Evolutionary conservation across 495 filamentous ascomycete species (phyloP).

Genomic region (Aspergillus conjunctus): DNA sequence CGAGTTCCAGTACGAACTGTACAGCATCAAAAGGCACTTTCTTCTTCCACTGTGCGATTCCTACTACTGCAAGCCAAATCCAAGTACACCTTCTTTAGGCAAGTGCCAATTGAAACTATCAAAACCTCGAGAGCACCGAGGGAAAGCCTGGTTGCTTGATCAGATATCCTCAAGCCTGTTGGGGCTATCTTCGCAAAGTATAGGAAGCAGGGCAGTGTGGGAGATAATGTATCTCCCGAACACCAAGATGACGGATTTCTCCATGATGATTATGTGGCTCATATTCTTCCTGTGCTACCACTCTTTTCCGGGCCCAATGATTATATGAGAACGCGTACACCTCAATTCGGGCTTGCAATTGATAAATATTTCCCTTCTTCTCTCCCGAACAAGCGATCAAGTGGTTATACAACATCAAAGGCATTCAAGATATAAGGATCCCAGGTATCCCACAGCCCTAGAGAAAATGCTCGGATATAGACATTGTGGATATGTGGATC

Average conservation of each 20-base stretch:
- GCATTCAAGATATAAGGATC: too few species aligned
- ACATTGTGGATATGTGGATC: too few species aligned
- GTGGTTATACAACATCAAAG: too few species aligned
- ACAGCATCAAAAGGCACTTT: too few species aligned
- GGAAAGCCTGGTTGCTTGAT: neutral
- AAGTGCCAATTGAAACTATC: too few species aligned
- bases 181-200: neutral
- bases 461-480: too few species aligned
- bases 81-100: too few species aligned
- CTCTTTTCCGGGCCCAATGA: neutral
- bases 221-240: neutral
- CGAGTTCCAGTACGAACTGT: too few species aligned
- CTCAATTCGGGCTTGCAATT: neutral
- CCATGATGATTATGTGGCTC: neutral
- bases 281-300: neutral
- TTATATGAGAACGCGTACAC: neutral
- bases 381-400: too few species aligned
- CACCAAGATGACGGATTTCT: neutral
- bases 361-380: neutral
- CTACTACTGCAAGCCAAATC: too few species aligned
- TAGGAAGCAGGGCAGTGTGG: neutral
- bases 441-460: too few species aligned
- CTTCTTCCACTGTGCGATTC: too few species aligned
- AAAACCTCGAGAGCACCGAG: neutral
- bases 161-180: constrained; percentile 3